phyloP scores from a whole-genome alignment of 2,329 filamentous ascomycete species.

The Xylaria sp. region DNA sequence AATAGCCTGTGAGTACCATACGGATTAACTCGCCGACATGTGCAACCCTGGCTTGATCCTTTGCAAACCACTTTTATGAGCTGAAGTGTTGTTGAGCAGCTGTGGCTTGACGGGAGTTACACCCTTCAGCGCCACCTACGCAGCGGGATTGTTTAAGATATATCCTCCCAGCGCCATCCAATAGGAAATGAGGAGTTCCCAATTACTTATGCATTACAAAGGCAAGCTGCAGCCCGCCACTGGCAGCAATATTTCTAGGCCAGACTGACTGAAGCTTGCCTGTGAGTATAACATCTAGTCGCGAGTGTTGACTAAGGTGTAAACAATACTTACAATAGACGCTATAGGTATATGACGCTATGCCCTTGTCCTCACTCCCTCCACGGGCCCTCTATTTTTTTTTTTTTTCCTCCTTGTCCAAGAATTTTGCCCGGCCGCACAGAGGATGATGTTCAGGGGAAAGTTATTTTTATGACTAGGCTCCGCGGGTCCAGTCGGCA shows the following conservation, averaged over 20 bases:
- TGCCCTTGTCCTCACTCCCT: constrained; percentile 28
- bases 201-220: constrained; percentile 34
- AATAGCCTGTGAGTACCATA: not conserved
- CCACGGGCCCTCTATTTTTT: not conserved
- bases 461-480: constrained; percentile 12
- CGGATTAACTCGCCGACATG: not conserved
- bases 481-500: constrained; percentile 10
- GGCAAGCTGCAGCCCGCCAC: constrained; percentile 5
- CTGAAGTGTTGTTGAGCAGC: not conserved
- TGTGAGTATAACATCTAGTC: constrained; percentile 2
- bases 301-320: constrained; percentile 33
- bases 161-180: constrained; percentile 1
- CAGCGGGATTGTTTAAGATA: constrained; percentile 15
- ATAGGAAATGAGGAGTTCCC: not conserved
- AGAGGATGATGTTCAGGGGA: constrained; percentile 19
- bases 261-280: constrained; percentile 13
- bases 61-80: constrained; percentile 19
- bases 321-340: constrained; percentile 29
- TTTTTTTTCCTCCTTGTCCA: not conserved
- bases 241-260: not conserved
- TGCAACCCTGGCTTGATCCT: constrained; percentile 1
- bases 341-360: constrained; percentile 14
- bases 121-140: constrained; percentile 17
- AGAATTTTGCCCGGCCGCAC: constrained; percentile 7
- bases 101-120: constrained; percentile 18